phyloP scores from a whole-genome alignment of 1,284 basidiomycete species.

The Takashimella tepidaria region DNA sequence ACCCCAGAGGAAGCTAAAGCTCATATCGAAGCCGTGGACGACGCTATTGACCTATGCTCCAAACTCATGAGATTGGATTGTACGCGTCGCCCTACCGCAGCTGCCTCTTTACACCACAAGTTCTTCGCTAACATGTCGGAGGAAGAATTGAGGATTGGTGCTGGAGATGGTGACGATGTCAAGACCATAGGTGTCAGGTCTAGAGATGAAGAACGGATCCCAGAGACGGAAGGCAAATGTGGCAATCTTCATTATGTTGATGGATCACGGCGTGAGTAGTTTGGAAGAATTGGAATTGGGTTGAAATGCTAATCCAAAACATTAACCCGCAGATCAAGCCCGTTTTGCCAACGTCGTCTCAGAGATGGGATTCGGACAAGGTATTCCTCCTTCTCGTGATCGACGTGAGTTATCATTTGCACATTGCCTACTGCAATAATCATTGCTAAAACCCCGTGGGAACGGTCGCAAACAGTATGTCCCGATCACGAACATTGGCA shows the following conservation, averaged over 20 bases:
- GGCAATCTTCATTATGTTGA: slow-evolving; percentile 31
- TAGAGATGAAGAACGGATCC: slow-evolving; percentile 20
- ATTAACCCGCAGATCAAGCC: slow-evolving; percentile 28
- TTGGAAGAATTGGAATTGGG: no score
- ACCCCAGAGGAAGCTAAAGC: slow-evolving; percentile 37
- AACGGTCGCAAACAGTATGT: slow-evolving; percentile 22
- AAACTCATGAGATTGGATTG: slow-evolving; percentile 67
- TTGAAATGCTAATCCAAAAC: no score
- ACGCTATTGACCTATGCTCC: slow-evolving; percentile 68
- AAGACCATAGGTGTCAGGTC: slow-evolving; percentile 8
- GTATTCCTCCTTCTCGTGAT: slow-evolving; percentile 23
- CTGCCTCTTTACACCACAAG: slow-evolving; percentile 66
- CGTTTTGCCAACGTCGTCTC: slow-evolving; percentile 27
- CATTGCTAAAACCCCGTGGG: neutral
- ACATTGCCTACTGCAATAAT: neutral
- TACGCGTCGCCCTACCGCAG: slow-evolving; percentile 68
- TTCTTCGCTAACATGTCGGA: slow-evolving; percentile 55
- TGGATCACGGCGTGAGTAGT: slow-evolving; percentile 38
- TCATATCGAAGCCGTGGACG: slow-evolving; percentile 57
- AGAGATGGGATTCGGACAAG: slow-evolving; percentile 42
- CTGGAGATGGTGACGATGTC: slow-evolving; percentile 7
- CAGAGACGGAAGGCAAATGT: slow-evolving; percentile 33
- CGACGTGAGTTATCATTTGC: slow-evolving; percentile 15
- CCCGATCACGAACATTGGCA: slow-evolving; percentile 45
- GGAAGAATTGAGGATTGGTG: slow-evolving; percentile 4